phyloP scores from a whole-genome alignment of 1,284 basidiomycete species.

The Leccinum angustisporum region DNA sequence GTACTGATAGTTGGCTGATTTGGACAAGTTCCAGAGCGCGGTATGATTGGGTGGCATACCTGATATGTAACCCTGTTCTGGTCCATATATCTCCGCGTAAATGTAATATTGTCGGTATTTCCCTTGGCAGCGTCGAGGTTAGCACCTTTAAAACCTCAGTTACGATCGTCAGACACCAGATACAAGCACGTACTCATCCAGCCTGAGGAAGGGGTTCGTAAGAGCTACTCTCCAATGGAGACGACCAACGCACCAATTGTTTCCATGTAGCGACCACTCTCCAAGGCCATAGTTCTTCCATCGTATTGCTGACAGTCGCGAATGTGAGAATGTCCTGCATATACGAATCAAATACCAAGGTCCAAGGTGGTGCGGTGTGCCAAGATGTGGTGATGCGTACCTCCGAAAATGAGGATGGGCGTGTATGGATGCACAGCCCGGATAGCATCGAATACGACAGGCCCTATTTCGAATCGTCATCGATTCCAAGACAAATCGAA shows the following conservation, averaged over 20 bases:
- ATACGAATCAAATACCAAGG: background rate
- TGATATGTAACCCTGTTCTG: conserved; percentile 72
- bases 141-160: conserved; percentile 39
- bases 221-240: background rate
- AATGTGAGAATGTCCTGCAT: conserved; percentile 69
- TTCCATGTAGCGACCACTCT: conserved; percentile 87
- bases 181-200: conserved; percentile 33
- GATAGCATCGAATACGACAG: conserved; percentile 71
- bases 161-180: background rate
- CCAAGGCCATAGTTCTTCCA: conserved; percentile 66
- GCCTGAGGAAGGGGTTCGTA: conserved; percentile 16
- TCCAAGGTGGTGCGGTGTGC: no score
- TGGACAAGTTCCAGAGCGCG: background rate
- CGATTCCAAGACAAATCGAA: background rate
- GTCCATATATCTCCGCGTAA: conserved; percentile 72
- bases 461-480: conserved; percentile 43
- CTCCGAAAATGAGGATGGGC: conserved; percentile 81
- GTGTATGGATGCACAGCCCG: conserved; percentile 69
- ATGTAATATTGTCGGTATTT: conserved; percentile 51
- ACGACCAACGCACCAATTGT: conserved; percentile 58
- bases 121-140: conserved; percentile 45
- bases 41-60: conserved; percentile 34
- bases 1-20: conserved; percentile 43
- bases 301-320: conserved; percentile 71
- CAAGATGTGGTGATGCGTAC: conserved; percentile 26